Evolutionary conservation across 2,329 filamentous ascomycete genomes (phyloP).

Genomic region (Aureobasidium musti): DNA sequence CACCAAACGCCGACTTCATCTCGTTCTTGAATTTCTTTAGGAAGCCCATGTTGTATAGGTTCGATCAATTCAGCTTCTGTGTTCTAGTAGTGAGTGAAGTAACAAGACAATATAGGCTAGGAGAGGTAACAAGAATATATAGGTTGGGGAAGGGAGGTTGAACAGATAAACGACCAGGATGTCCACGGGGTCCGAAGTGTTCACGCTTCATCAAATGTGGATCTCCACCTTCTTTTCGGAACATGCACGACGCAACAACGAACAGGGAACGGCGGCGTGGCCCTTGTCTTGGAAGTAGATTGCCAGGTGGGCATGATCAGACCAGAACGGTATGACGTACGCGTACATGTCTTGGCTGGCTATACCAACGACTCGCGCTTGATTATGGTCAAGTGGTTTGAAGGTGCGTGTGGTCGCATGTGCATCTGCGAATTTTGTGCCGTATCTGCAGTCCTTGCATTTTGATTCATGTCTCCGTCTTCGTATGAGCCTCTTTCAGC

Average conservation of each 20-base stretch:
- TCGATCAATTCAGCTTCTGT: not conserved
- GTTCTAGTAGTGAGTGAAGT: not conserved
- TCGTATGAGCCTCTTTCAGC: not conserved
- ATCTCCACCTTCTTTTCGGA: conserved; percentile 20
- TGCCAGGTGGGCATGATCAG: not conserved
- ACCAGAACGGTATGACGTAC: conserved; percentile 19
- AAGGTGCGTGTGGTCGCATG: not conserved
- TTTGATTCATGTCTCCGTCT: not conserved
- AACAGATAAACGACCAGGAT: conserved; percentile 1
- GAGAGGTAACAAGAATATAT: not conserved
- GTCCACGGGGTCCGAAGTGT: conserved; percentile 8
- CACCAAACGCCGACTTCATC: conserved; percentile 27
- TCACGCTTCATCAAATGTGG: conserved; percentile 2
- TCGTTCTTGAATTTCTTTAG: conserved; percentile 41
- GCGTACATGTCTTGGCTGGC: conserved; percentile 21
- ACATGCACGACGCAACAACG: not conserved
- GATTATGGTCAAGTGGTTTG: not conserved
- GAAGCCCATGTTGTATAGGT: conserved; percentile 33
- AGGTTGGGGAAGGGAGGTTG: not conserved
- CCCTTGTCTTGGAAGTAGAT: conserved; percentile 1
- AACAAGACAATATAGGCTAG: not conserved
- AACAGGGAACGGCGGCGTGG: conserved; percentile 16
- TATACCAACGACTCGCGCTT: conserved; percentile 4
- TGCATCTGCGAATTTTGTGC: not conserved
- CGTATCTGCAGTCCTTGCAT: not conserved